phyloP scores from a whole-genome alignment of 2,329 filamentous ascomycete species.

The Phyllosticta ampelicida region DNA sequence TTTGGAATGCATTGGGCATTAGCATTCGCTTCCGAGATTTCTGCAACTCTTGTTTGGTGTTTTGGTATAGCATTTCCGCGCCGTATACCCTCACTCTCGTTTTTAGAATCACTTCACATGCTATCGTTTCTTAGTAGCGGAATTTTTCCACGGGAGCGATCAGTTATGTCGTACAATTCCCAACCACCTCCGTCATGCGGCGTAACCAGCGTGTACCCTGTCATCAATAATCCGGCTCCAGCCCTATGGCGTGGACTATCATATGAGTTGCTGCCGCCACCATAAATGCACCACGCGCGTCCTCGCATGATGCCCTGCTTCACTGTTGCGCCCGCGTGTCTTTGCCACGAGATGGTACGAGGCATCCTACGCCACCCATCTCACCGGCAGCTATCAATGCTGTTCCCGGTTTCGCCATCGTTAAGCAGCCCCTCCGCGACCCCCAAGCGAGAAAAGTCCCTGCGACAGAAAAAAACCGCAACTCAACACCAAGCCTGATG shows the following conservation, averaged over 20 bases:
- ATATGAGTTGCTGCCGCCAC: neutral
- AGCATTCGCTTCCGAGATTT: neutral
- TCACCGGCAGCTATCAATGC: neutral
- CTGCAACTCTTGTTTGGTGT: neutral
- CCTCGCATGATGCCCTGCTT: neutral
- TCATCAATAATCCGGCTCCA: neutral
- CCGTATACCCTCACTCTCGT: neutral
- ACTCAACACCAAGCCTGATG: neutral
- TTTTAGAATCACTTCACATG: neutral
- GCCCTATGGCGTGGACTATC: neutral
- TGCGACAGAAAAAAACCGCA: neutral
- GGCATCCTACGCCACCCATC: neutral
- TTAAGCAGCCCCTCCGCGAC: neutral
- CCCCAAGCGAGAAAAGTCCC: neutral
- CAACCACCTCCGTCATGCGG: neutral
- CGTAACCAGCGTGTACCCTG: neutral
- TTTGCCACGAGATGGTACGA: neutral
- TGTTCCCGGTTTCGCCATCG: neutral
- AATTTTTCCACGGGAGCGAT: neutral
- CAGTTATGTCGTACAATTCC: neutral
- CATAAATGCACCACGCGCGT: neutral
- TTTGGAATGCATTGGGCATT: neutral
- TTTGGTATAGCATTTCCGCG: neutral
- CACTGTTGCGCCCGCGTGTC: neutral
- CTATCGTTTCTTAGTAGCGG: neutral